Percentiles rank a stretch among this genome's conserved stretches.
phyloP scores from a whole-genome alignment of 192 early-diverging fungal genomes.

The Mortierella alpina region DNA sequence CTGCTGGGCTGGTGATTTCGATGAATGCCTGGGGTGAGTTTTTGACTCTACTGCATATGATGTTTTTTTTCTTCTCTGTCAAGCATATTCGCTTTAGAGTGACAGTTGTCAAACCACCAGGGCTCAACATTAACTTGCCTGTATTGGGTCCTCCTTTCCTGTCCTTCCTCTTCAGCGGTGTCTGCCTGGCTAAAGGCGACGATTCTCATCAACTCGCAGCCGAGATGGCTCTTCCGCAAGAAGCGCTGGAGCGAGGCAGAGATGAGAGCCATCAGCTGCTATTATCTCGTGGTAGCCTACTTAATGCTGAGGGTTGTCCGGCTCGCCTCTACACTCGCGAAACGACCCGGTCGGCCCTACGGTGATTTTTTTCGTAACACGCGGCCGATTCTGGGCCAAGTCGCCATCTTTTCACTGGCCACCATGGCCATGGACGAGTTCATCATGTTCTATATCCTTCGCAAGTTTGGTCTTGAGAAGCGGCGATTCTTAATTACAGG shows the following conservation, averaged over 20 bases:
- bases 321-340: constrained; percentile 37
- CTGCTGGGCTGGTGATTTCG: constrained; percentile 47
- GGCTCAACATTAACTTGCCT: no score
- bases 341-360: constrained; percentile 46
- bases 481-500: constrained; percentile 42
- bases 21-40: constrained; percentile 51
- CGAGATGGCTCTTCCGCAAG: constrained; percentile 53
- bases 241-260: constrained; percentile 51
- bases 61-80: background rate
- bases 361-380: constrained; percentile 50
- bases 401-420: constrained; percentile 36
- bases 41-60: background rate
- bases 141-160: background rate
- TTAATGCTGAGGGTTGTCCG: constrained; percentile 49
- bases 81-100: background rate
- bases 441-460: constrained; percentile 53
- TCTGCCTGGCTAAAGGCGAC: constrained; percentile 55
- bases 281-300: constrained; percentile 49
- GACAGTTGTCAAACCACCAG: background rate
- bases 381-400: constrained; percentile 42
- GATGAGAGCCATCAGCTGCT: constrained; percentile 52
- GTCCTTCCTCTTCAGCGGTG: constrained; percentile 14
- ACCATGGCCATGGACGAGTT: constrained; percentile 51
- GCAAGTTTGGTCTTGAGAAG: constrained; percentile 53
- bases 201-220: constrained; percentile 52